phyloP scores from a whole-genome alignment of 176 grass and related monocot genomes.

The Zea luxurians region DNA sequence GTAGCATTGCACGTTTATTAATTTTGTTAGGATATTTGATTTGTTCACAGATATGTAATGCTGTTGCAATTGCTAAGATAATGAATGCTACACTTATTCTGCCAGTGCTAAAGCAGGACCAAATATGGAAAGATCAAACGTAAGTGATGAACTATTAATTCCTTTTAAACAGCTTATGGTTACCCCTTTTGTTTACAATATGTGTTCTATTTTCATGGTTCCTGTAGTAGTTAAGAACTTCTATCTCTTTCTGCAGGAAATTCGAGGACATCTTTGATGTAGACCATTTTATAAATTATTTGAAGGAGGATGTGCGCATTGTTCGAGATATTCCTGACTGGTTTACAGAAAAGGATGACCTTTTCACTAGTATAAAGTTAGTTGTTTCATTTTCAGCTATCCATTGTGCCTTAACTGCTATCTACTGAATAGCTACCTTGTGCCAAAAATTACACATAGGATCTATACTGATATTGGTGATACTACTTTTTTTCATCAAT shows the following conservation, averaged over 20 bases:
- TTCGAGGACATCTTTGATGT: slow-evolving; percentile 99
- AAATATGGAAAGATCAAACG: slow-evolving; percentile 99
- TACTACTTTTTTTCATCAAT: slow-evolving; percentile 1
- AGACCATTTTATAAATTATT: slow-evolving; percentile 95
- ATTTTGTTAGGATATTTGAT: slow-evolving; percentile 19
- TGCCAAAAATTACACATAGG: not conserved
- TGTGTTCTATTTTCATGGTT: not conserved
- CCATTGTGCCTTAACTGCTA: not conserved
- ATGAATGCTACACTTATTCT: slow-evolving; percentile 93
- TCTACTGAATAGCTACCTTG: slow-evolving; percentile 2
- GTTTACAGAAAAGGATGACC: slow-evolving; percentile 93
- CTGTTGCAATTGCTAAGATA: slow-evolving; percentile 97
- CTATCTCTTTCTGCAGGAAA: slow-evolving; percentile 64
- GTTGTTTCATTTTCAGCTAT: slow-evolving; percentile 31
- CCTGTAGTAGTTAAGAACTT: slow-evolving; percentile 25
- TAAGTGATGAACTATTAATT: slow-evolving; percentile 39
- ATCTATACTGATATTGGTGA: not conserved
- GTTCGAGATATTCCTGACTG: slow-evolving; percentile 92
- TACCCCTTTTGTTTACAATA: slow-evolving; percentile 15
- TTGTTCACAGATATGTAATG: slow-evolving; percentile 90
- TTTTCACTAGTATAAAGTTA: slow-evolving; percentile 98
- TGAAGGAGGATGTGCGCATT: slow-evolving; percentile 94
- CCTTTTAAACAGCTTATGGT: not conserved
- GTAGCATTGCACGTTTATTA: not conserved
- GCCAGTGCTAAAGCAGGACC: slow-evolving; percentile 97